Base-by-base conservation (phyloP, 2,329 filamentous ascomycete species). In the Diaporthe citriasiana region DNA sequence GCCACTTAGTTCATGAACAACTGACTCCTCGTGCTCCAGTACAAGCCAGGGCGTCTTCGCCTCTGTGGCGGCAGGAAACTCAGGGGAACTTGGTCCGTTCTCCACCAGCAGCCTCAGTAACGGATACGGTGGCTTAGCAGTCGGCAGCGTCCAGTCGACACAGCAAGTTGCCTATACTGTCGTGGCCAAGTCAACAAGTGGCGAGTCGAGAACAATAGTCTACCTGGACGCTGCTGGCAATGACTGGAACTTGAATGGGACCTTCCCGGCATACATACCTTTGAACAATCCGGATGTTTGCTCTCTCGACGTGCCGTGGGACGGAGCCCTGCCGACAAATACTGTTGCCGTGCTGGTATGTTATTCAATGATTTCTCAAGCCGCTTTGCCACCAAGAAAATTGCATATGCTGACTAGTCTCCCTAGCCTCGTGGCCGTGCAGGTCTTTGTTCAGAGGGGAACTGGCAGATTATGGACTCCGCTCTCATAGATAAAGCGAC, bases 101-200 rank as follows among this genome's bases (percentile, higher is more conserved):
- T 63, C 19, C 10, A 59, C 50, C 53, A 70, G 68, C 51, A 70
- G 68, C 30, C 47, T 53, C 5, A 51, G 68, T 19, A 70, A 70
- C 27, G 68, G 68, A 9, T 55, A 56, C 27, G 68, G 53, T 33
- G 53, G 51, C 4, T 33, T 57, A 9, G 68, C 68, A 17, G 51
- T 70, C 19, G 68, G 68, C 19, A 70, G 68, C n/a, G 68, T 70
- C 13, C 68, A 70, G 38, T 33, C 47, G 15, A 56, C 50, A 30
- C 33, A 59, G 47, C 22, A 45, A n/a, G 68, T 70, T 56, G 68
- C 47, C 10, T 70, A 55, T 25, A n/a, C 68, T 27, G 51, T 56
- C 33, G 53, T 57, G 22, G 68, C 68, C 9, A 55, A 27, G 40
- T 70, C 51, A 19, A 70, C 33, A 19, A 56, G 50, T 45, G 51